phyloP scores from a whole-genome alignment of 140 eudicot species.

The Cichorium intybus region DNA sequence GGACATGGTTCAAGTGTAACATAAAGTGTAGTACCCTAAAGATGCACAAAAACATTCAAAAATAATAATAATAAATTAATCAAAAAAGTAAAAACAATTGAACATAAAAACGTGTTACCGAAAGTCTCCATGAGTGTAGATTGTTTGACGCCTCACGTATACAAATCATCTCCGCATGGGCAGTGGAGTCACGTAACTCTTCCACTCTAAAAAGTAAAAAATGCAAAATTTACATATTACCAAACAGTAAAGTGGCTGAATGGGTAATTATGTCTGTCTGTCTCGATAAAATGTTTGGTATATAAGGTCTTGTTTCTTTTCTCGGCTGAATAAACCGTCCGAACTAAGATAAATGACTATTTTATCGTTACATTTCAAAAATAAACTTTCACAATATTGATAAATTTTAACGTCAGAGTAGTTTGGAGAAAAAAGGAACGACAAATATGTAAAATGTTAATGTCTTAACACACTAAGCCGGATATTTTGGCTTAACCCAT shows the following conservation, averaged over 20 bases:
- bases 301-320: too few relatives aligned
- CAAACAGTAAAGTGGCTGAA: too few relatives aligned
- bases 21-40: conserved; percentile 80
- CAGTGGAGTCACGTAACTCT: conserved; percentile 92
- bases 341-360: too few relatives aligned
- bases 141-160: conserved; percentile 85
- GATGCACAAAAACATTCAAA: conserved; percentile 6
- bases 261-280: too few relatives aligned
- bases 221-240: conserved; percentile 1
- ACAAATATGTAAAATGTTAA: too few relatives aligned
- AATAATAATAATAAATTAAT: neutral
- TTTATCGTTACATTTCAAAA: neutral
- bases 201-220: conserved; percentile 76
- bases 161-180: conserved; percentile 97
- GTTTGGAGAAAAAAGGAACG: too few relatives aligned
- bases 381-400: too few relatives aligned
- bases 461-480: neutral
- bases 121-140: conserved; percentile 92
- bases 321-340: too few relatives aligned
- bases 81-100: neutral
- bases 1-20: conserved; percentile 99
- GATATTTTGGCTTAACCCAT: too few relatives aligned
- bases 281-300: too few relatives aligned
- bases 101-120: conserved; percentile 39
- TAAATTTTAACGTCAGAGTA: too few relatives aligned